Conservation (phyloP, 1,284 basidiomycete species). For the Cryptococcus sp. region DNA sequence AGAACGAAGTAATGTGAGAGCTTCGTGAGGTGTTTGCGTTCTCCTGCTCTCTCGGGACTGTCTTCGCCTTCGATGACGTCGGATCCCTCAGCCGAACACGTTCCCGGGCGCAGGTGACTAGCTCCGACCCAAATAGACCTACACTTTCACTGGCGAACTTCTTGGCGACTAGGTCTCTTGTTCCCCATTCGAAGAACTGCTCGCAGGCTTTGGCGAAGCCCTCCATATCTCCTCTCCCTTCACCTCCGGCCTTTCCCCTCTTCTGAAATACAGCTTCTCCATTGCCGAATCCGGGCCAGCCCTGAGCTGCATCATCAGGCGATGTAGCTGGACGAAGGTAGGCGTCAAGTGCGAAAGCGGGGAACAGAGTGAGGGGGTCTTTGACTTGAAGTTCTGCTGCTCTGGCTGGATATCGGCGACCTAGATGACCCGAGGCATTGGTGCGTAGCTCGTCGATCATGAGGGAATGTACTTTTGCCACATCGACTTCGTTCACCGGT, state of each 20-base stretch:
- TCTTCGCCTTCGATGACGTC: background rate
- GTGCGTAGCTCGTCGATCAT: slow-evolving; percentile 66
- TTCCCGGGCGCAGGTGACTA: slow-evolving; percentile 31
- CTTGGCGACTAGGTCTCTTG: slow-evolving; percentile 54
- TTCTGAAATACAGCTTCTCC: slow-evolving; percentile 9
- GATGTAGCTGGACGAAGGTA: slow-evolving; percentile 61
- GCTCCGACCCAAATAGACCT: slow-evolving; percentile 31
- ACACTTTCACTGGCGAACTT: slow-evolving; percentile 38
- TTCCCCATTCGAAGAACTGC: slow-evolving; percentile 84
- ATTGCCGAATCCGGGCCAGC: slow-evolving; percentile 42
- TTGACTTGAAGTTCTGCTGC: slow-evolving; percentile 58
- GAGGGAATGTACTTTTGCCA: slow-evolving; percentile 57
- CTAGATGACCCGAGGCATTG: slow-evolving; percentile 60
- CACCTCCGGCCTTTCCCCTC: slow-evolving; percentile 30
- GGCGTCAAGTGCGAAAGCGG: slow-evolving; percentile 61
- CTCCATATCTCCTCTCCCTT: slow-evolving; percentile 54
- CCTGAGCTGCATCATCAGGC: slow-evolving; percentile 16
- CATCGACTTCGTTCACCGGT: slow-evolving; percentile 19
- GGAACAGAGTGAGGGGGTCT: slow-evolving; percentile 54
- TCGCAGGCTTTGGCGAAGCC: slow-evolving; percentile 73
- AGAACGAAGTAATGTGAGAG: slow-evolving; percentile 19
- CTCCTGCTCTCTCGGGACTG: background rate
- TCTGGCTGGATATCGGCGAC: slow-evolving; percentile 55
- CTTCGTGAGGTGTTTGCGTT: background rate
- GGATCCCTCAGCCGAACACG: slow-evolving; percentile 7